Conservation (phyloP, 352 stramenopile species). For the Phytophthora cryptogea region DNA sequence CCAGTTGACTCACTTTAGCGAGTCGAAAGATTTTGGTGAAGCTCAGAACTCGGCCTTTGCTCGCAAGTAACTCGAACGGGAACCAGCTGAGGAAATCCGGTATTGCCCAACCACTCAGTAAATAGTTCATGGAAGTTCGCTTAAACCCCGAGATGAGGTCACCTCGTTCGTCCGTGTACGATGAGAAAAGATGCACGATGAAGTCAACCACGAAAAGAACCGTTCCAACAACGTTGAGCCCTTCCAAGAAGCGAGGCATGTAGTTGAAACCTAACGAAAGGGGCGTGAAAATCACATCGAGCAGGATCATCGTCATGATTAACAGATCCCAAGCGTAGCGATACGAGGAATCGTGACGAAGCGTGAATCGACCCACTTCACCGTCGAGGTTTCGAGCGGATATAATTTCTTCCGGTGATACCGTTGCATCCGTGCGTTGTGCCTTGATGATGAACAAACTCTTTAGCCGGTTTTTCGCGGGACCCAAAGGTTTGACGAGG, state of each 20-base stretch:
- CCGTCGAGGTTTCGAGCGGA: conserved; percentile 38
- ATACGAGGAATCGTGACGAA: conserved; percentile 54
- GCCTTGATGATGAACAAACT: conserved; percentile 35
- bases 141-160: conserved; percentile 51
- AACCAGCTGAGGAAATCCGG: conserved; percentile 76
- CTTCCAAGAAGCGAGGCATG: conserved; percentile 22
- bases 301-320: conserved; percentile 56
- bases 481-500: conserved; percentile 18
- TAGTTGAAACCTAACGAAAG: conserved; percentile 57
- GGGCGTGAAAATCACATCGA: conserved; percentile 61
- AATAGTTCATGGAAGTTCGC: conserved; percentile 51
- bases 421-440: conserved; percentile 17
- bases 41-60: conserved; percentile 55
- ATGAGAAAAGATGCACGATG: conserved; percentile 55
- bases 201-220: conserved; percentile 64
- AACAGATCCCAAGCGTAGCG: conserved; percentile 56
- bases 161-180: conserved; percentile 54
- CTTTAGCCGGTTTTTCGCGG: conserved; percentile 22
- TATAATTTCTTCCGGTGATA: conserved; percentile 42
- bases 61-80: conserved; percentile 55
- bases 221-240: conserved; percentile 45
- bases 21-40: conserved; percentile 70
- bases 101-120: conserved; percentile 57
- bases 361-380: conserved; percentile 42
- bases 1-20: conserved; percentile 70